These are phyloP conservation scores for Plasmodium gonderi DNA, from an alignment of 169 alveolate genomes.

Conservation along the genomic window DNA sequence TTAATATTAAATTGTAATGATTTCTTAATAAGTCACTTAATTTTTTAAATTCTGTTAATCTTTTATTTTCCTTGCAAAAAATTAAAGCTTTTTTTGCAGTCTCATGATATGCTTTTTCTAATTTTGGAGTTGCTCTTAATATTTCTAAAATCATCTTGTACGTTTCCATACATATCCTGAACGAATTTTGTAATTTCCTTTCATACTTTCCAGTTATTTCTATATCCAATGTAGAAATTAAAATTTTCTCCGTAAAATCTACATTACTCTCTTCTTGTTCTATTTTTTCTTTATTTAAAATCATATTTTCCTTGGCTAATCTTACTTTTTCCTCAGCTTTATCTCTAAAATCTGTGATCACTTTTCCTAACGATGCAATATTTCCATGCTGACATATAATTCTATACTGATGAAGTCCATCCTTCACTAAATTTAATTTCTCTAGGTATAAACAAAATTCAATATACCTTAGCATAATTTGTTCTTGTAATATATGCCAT, in stretches of 20 bases:
- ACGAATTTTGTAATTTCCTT: conserved; percentile 85
- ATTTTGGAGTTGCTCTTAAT: conserved; percentile 93
- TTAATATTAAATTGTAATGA: conserved; percentile 91
- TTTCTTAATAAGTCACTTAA: conserved; percentile 94
- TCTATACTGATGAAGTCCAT: conserved; percentile 92
- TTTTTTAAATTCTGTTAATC: conserved; percentile 94
- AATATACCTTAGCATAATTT: conserved; percentile 91
- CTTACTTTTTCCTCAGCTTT: conserved; percentile 90
- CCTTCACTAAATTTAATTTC: conserved; percentile 91
- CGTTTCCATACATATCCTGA: conserved; percentile 94
- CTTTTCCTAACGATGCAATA: conserved; percentile 92
- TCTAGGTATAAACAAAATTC: conserved; percentile 90
- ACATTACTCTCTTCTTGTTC: conserved; percentile 75
- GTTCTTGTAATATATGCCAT: conserved; percentile 93
- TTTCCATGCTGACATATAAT: conserved; percentile 92
- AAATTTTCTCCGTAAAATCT: conserved; percentile 89
- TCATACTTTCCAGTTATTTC: conserved; percentile 87
- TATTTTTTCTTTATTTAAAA: conserved; percentile 70
- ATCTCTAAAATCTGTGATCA: conserved; percentile 90
- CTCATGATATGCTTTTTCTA: conserved; percentile 94
- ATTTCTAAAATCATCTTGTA: conserved; percentile 95
- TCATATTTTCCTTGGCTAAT: conserved; percentile 82
- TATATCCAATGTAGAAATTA: conserved; percentile 88
- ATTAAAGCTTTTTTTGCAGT: conserved; percentile 94
- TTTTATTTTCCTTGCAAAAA: conserved; percentile 93